phyloP scores from a whole-genome alignment of 495 filamentous ascomycete genomes.

The Viridothelium virens region DNA sequence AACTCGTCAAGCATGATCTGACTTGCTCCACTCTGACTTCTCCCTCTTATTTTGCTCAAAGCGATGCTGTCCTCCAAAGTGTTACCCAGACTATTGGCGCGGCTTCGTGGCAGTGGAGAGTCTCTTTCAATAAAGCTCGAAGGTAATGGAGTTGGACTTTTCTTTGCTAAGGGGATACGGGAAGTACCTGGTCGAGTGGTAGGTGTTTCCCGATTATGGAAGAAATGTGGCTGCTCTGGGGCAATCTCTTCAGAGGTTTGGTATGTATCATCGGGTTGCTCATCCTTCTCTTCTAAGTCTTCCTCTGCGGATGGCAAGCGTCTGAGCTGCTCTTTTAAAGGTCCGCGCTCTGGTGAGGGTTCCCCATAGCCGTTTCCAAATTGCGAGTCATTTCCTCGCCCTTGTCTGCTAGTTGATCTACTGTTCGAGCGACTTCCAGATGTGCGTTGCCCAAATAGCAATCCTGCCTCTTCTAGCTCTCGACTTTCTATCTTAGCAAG shows the following conservation, averaged over 20 bases:
- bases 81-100: slow-evolving; percentile 45
- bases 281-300: slow-evolving; percentile 34
- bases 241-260: slow-evolving; percentile 75
- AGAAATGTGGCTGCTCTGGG: slow-evolving; percentile 44
- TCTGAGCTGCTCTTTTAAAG: slow-evolving; percentile 31
- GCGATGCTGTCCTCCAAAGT: slow-evolving; percentile 54
- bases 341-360: slow-evolving; percentile 4
- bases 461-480: slow-evolving; percentile 87
- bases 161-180: slow-evolving; percentile 73
- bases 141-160: slow-evolving; percentile 69
- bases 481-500: slow-evolving; percentile 85
- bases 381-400: slow-evolving; percentile 9
- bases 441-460: slow-evolving; percentile 56
- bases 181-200: slow-evolving; percentile 46
- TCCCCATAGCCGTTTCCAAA: slow-evolving; percentile 13
- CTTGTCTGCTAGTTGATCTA: slow-evolving; percentile 10
- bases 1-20: slow-evolving; percentile 47
- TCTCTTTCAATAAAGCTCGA: slow-evolving; percentile 63
- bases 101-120: slow-evolving; percentile 56
- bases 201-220: slow-evolving; percentile 18
- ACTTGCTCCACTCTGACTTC: slow-evolving; percentile 62
- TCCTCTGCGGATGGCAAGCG: slow-evolving; percentile 40
- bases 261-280: slow-evolving; percentile 57
- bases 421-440: slow-evolving; percentile 39
- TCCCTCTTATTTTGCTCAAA: slow-evolving; percentile 54